Evolutionary conservation across 148 eudicot species (phyloP), one percentile per base, ranked within the genome.

Genomic region (Chenopodium formosanum): DNA sequence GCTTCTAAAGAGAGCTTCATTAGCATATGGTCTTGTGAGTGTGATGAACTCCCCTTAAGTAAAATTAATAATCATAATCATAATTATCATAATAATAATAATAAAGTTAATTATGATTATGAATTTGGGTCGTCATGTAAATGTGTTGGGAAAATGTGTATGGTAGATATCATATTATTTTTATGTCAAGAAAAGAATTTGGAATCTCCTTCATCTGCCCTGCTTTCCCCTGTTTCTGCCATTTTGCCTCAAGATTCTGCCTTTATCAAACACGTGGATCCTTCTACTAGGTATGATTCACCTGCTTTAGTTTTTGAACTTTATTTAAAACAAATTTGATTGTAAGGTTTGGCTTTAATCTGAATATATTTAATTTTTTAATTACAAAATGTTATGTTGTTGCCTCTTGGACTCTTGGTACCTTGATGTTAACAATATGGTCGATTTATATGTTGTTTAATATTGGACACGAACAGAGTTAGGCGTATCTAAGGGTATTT

Each of bases 111-210:
- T 68, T 6, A 74, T 76, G 11, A 84, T 75, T 68, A 22, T 32
- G 44, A 40, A 40, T 40, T 40, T 40, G 77, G 65, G 23, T 46
- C 17, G n/a, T 90, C 22, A 34, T 93, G 94, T 75, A 68, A 83
- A 11, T 95, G 98, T 52, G 85, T 95, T 29, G 98, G 94, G 10
- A 93, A 90, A 63, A 63, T 95, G 10, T 90, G 90, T 84, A 91
- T 92, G 92, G 94, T 89, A 1, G 94, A 95, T 80, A 82, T 95
- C 46, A 89, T 92, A 25, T 90, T 93, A 80, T 92, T 71, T 69
- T 91, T 95, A 4, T 92, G 92, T 46, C 82, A 78, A 52, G 88
- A 88, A 0, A 86, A 89, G 25, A 91, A 90, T 52, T 80, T 91
- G 77, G 12, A 77, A 3, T 89, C 90, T 62, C 94, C 93, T 10